A percentile compares a stretch with the other conserved stretches of the same genome.
Evolutionary conservation across 2,329 filamentous ascomycete genomes (phyloP).

Genomic region (Tolypocladium tundrense): DNA sequence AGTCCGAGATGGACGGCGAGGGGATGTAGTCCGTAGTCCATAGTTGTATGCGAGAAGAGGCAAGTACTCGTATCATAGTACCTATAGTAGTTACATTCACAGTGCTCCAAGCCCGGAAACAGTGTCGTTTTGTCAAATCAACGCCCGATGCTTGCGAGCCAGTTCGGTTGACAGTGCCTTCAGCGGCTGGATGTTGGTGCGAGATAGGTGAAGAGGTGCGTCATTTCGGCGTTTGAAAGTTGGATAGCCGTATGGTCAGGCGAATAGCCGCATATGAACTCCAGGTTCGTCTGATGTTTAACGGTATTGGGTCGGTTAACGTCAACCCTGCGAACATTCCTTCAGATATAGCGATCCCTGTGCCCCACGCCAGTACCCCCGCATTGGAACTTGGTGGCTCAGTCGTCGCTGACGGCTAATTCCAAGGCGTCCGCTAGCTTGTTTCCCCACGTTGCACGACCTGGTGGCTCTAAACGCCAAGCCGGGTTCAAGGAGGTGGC

Average conservation of each 20-base stretch:
- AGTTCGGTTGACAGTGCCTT: not conserved
- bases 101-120: too few species aligned
- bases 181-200: not conserved
- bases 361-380: not conserved
- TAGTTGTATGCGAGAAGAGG: too few species aligned
- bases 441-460: not conserved
- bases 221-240: not conserved
- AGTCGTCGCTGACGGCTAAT: not conserved
- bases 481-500: not conserved
- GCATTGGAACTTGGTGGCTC: not conserved
- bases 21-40: not conserved
- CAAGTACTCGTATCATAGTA: too few species aligned
- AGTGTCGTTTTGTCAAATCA: not conserved
- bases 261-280: not conserved
- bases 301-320: not conserved
- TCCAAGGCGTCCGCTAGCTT: not conserved
- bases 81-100: not conserved
- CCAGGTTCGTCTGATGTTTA: not conserved
- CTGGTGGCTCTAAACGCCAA: not conserved
- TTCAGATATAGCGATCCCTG: too few species aligned
- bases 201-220: not conserved
- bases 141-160: not conserved
- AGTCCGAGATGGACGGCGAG: constrained; percentile 31
- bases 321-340: not conserved
- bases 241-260: not conserved